Percentiles rank a stretch among this genome's conserved stretches.
Conservation (phyloP, 345 rosid species). For the Eucalyptus viminalis region DNA sequence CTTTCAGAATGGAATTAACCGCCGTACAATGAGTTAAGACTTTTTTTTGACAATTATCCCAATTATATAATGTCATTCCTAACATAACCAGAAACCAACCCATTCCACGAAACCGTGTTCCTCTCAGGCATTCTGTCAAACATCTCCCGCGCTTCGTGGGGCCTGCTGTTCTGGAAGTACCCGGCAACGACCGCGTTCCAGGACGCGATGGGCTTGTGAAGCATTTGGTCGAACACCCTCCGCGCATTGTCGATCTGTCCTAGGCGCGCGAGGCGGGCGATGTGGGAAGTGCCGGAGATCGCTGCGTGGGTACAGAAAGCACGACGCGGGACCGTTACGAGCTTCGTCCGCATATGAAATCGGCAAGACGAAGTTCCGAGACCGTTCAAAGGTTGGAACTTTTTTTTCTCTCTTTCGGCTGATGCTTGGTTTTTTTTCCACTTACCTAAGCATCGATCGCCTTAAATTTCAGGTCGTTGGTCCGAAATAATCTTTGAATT, state of each 20-base stretch:
- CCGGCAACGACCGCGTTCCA: slow-evolving; percentile 65
- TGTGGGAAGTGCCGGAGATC: slow-evolving; percentile 18
- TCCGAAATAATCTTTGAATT: neutral
- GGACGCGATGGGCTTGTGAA: slow-evolving; percentile 19
- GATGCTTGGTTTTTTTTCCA: neutral
- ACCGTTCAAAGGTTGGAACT: neutral
- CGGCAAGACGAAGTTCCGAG: neutral
- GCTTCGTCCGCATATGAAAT: slow-evolving; percentile 16
- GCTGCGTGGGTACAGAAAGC: slow-evolving; percentile 5
- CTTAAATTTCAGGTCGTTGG: neutral
- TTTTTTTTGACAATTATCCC: too few species aligned
- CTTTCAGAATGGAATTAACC: too few species aligned
- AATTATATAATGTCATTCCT: slow-evolving; percentile 8
- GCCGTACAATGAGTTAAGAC: too few species aligned
- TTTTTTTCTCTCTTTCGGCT: neutral
- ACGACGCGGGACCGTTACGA: slow-evolving; percentile 8
- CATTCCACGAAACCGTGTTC: slow-evolving; percentile 65
- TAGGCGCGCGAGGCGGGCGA: slow-evolving; percentile 27
- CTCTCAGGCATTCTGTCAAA: slow-evolving; percentile 66
- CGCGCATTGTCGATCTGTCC: slow-evolving; percentile 52
- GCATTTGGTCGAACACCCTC: slow-evolving; percentile 43
- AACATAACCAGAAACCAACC: slow-evolving; percentile 51
- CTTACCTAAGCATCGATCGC: neutral
- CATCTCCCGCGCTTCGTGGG: slow-evolving; percentile 30
- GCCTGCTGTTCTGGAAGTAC: slow-evolving; percentile 41